Evolutionary conservation across 192 early-diverging fungal species (phyloP).

Genomic region (Coemansia sp.): DNA sequence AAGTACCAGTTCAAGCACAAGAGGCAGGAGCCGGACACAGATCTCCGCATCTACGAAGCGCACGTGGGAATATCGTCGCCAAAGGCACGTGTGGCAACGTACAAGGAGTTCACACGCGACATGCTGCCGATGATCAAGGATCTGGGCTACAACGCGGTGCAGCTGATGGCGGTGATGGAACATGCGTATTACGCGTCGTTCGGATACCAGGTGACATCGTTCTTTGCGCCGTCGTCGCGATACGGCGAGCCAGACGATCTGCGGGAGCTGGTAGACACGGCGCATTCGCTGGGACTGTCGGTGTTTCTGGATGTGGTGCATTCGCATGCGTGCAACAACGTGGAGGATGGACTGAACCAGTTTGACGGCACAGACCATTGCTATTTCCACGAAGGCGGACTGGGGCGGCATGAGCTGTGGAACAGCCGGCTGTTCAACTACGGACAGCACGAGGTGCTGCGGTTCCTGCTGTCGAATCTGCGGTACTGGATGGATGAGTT

Average conservation of each 20-base stretch:
- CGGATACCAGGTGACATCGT: conserved; percentile 97
- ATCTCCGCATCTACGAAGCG: conserved; percentile 87
- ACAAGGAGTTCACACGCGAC: conserved; percentile 85
- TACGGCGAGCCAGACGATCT: conserved; percentile 94
- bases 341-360: conserved; percentile 89
- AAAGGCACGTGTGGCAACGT: conserved; percentile 80
- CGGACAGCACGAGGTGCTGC: conserved; percentile 82
- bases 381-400: conserved; percentile 89
- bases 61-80: conserved; percentile 94
- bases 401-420: conserved; percentile 91
- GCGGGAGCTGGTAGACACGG: conserved; percentile 87
- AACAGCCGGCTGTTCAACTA: conserved; percentile 96
- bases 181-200: conserved; percentile 98
- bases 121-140: conserved; percentile 83
- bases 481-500: conserved; percentile 92
- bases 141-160: conserved; percentile 81
- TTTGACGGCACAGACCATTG: conserved; percentile 97
- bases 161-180: conserved; percentile 96
- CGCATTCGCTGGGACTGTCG: conserved; percentile 83
- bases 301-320: conserved; percentile 95
- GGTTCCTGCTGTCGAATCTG: conserved; percentile 94
- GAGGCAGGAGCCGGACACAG: conserved; percentile 64
- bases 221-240: conserved; percentile 90
- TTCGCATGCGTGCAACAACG: conserved; percentile 95
- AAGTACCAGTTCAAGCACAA: conserved; percentile 79